Evolutionary conservation across 169 alveolate genomes (phyloP).

Genomic region (Plasmodium gaboni): DNA sequence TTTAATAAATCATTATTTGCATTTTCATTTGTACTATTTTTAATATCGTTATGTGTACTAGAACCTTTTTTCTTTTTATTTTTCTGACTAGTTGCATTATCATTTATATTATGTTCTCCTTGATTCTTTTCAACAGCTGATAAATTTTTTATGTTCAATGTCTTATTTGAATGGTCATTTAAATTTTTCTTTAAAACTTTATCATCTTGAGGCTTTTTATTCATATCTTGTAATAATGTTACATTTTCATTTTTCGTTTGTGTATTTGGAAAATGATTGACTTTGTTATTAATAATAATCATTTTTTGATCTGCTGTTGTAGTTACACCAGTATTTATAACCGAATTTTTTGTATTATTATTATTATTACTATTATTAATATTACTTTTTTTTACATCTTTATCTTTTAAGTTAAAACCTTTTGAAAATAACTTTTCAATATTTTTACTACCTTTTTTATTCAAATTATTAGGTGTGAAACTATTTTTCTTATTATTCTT

Average conservation of each 20-base stretch:
- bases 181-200: slow-evolving; percentile 10
- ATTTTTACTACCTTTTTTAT: slow-evolving; percentile 29
- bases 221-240: slow-evolving; percentile 24
- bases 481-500: slow-evolving; percentile 43
- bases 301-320: slow-evolving; percentile 25
- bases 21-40: slow-evolving; percentile 16
- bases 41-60: slow-evolving; percentile 19
- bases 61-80: slow-evolving; percentile 8
- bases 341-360: slow-evolving; percentile 18
- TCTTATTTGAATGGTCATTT: slow-evolving; percentile 17
- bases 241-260: slow-evolving; percentile 33
- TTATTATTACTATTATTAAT: slow-evolving; percentile 9
- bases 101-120: neutral
- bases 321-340: neutral
- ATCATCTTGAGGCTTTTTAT: slow-evolving; percentile 51
- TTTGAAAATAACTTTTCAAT: slow-evolving; percentile 55
- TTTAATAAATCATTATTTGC: slow-evolving; percentile 27
- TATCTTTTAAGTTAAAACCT: slow-evolving; percentile 47
- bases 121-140: slow-evolving; percentile 1
- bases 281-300: slow-evolving; percentile 25
- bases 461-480: slow-evolving; percentile 7
- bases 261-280: slow-evolving; percentile 1
- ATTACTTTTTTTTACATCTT: slow-evolving; percentile 39
- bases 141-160: slow-evolving; percentile 21
- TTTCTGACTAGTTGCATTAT: slow-evolving; percentile 15